Evolutionary conservation across 805 yeast genomes (phyloP).

Genomic region (Candida parachauliodes): DNA sequence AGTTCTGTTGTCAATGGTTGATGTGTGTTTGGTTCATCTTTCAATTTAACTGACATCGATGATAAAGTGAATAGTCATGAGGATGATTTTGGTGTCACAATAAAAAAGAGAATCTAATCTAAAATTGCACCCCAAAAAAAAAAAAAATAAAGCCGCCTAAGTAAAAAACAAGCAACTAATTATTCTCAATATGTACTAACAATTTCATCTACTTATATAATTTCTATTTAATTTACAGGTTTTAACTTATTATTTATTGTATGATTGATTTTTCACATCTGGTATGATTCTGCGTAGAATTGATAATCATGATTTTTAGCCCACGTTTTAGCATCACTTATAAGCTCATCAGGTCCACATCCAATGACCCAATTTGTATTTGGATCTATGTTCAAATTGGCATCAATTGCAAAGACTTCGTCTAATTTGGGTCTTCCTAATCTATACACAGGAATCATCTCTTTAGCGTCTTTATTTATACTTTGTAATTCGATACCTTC

Average conservation of each 20-base stretch:
- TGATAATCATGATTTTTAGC: constrained; percentile 33
- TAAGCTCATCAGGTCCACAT: constrained; percentile 54
- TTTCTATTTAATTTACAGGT: too few relatives aligned
- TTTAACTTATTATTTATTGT: too few relatives aligned
- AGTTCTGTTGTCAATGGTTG: constrained; percentile 3
- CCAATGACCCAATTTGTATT: constrained; percentile 47
- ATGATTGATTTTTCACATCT: too few relatives aligned
- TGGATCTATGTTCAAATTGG: constrained; percentile 30
- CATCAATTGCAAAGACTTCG: constrained; percentile 22
- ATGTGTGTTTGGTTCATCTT: neutral
- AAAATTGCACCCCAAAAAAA: neutral
- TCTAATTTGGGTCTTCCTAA: constrained; percentile 44
- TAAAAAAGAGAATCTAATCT: too few relatives aligned
- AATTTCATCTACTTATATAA: too few relatives aligned
- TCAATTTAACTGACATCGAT: constrained; percentile 9
- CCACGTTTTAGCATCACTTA: constrained; percentile 36
- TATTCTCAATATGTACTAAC: too few relatives aligned
- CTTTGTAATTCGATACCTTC: constrained; percentile 19
- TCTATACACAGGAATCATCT: too few relatives aligned
- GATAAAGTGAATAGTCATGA: too few relatives aligned
- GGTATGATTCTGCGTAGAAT: constrained; percentile 44
- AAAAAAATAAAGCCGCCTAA: neutral
- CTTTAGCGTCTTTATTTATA: neutral
- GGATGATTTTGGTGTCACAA: too few relatives aligned
- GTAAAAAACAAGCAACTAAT: too few relatives aligned